These are phyloP conservation scores for Fraxinus americana DNA, from an alignment of 257 asterid genomes.

Conservation along the genomic window DNA sequence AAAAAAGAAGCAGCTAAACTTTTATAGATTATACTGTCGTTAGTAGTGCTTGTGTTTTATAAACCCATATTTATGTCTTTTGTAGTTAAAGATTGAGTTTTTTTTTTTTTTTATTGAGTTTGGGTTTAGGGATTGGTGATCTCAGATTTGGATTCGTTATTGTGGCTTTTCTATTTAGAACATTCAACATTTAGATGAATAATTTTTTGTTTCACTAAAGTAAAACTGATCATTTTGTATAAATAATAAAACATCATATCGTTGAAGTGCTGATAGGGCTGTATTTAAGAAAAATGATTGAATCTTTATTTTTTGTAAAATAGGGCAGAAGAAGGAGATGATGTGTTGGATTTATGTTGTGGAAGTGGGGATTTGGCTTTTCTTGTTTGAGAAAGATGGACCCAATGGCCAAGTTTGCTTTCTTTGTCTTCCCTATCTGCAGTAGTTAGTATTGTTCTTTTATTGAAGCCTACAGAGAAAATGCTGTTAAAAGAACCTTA, in stretches of 20 bases:
- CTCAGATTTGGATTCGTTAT: no score
- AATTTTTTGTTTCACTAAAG: no score
- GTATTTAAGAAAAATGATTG: background rate
- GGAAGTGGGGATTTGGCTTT: slow-evolving; percentile 94
- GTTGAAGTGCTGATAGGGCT: background rate
- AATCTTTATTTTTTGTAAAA: slow-evolving; percentile 13
- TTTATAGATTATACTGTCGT: background rate
- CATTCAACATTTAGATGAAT: no score
- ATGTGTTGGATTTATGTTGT: slow-evolving; percentile 81
- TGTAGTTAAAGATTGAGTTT: slow-evolving; percentile 21
- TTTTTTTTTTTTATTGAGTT: background rate
- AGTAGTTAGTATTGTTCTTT: background rate
- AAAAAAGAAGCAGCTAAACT: background rate
- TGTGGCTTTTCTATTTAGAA: no score
- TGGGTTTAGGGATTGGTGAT: no score
- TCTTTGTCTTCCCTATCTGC: slow-evolving; percentile 9
- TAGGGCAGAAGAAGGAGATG: slow-evolving; percentile 79
- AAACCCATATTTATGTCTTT: background rate
- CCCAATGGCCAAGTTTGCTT: slow-evolving; percentile 61
- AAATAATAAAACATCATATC: no score
- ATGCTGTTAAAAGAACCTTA: no score
- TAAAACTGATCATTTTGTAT: no score
- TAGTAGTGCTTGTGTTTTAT: no score
- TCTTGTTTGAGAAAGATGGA: slow-evolving; percentile 80
- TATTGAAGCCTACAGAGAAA: no score